Base-by-base conservation (phyloP, 768 basidiomycete species). In the Suillus occidentalis region DNA sequence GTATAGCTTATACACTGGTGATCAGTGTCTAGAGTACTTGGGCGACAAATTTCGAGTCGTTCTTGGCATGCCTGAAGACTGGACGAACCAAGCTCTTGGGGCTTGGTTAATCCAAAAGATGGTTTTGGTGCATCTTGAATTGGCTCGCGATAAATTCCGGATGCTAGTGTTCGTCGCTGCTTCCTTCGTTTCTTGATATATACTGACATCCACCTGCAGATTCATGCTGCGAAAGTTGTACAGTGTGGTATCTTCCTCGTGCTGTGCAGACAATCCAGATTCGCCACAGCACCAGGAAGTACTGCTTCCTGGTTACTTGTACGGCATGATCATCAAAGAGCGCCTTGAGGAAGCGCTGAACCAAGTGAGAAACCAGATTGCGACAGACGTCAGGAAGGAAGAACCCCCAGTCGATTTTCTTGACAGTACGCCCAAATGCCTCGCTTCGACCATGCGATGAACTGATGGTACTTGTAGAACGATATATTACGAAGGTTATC, bases 211-310 rank as follows among this genome's bases (percentile, higher is more conserved):
- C 37, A n/a, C 28, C 57, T 22, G 25, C 71, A 98, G 96, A 43
- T 98, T 95, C 81, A 99, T 99, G 97, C 83, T 99, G 37, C 90
- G 95, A 67, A 99, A 99, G 77, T 82, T 99, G 14, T 99, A 94
- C 71, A 85, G 94, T 1, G 81, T 95, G 20, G 95, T 99, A 8
- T 96, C 95, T 6, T 89, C 90, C 50, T 87, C 90, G 50, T 97
- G 94, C 69, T 92, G 91, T 70, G 84, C 91, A 60, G 97, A 99
- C 79, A 99, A 99, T 74, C 96, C 97, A 6, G 97, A 99, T 83
- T 99, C 96, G 1, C 95, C 97, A 65, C 97, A 99, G 74, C 94
- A 99, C 73, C 97, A 99, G 75, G 97, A 99, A 73, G 95, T 97
- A 56, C 84, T 99, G 14, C 87, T 99, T 6, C 97, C 97, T 1